Base-by-base conservation (phyloP, 2,329 filamentous ascomycete species). In the Apiospora koreana region DNA sequence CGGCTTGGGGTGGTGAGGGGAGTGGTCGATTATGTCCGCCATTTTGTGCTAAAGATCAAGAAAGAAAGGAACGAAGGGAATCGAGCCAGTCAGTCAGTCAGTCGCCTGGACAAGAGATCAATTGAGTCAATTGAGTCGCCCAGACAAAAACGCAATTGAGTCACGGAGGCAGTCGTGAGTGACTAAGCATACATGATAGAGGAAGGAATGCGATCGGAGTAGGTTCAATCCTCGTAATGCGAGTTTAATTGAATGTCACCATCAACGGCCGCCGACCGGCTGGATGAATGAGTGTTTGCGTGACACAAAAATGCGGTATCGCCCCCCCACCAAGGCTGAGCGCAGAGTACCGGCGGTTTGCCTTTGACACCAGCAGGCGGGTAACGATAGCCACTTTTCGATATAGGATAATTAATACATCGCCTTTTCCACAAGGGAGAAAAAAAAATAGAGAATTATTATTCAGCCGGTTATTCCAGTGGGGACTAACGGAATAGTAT, bases 1-100 rank as follows among this genome's bases (percentile, higher is more conserved):
- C 68, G 92, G 91, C 73, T 92, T 88, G 71, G 94, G 93, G 81
- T 97, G 91, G 79, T 92, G 91, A 77, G 95, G 94, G 71, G 95
- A 98, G 82, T 98, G 91, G 80, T 98, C 95, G 74, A 89, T 82
- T 71, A 90, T 84, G 72, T 85, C 83, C 72, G 85, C 77, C 87
- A 89, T 89, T 71, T 42, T 69, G 46, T n/a, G 16, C 23, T 18
- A 25, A 54, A 7, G n/a, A 45, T n/a, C 28, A 25, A 2, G 41
- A 21, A 42, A 68, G 54, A 64, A 50, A 41, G 41, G 16, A 38
- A 35, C n/a, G 31, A 69, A 45, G 45, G 35, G 35, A 35, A 35
- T 35, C 8, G 42, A 25, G 9, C 16, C 6, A 41, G 25, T 12
- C n/a, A 35, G 3, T 35, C 25, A 25, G 9, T 23, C 6, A 41